Conservation (phyloP, 2,329 filamentous ascomycete species). For the Dactylonectria macrodidyma region DNA sequence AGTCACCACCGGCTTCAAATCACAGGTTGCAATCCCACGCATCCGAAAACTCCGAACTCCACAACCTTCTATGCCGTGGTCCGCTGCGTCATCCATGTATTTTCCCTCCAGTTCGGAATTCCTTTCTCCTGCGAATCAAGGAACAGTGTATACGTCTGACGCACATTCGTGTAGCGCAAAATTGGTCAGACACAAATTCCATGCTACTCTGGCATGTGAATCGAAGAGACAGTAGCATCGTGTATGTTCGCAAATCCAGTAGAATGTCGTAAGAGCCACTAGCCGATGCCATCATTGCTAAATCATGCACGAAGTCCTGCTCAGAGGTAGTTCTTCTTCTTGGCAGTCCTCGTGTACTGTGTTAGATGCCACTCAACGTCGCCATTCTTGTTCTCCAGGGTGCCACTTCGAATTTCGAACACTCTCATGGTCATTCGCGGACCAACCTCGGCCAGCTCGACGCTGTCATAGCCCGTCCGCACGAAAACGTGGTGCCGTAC, state of each 20-base stretch:
- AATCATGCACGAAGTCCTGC: background rate
- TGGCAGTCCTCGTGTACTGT: conserved; percentile 92
- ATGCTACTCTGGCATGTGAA: background rate
- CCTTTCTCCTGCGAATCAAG: conserved; percentile 7
- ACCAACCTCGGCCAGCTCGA: conserved; percentile 91
- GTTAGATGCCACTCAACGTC: conserved; percentile 98
- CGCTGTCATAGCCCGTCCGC: conserved; percentile 88
- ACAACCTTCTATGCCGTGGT: conserved; percentile 22
- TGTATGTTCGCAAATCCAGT: background rate
- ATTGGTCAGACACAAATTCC: background rate
- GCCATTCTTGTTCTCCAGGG: conserved; percentile 93
- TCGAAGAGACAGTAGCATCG: background rate
- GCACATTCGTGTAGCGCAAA: background rate
- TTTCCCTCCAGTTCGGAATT: background rate
- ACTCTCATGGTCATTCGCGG: conserved; percentile 97
- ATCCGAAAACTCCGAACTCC: conserved; percentile 46
- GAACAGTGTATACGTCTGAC: background rate
- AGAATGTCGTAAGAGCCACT: background rate
- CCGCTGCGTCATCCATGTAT: conserved; percentile 9
- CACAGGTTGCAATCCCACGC: conserved; percentile 16
- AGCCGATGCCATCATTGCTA: background rate
- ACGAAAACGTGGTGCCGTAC: conserved; percentile 90
- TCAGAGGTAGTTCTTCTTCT: conserved; percentile 96
- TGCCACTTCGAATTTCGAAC: conserved; percentile 93
- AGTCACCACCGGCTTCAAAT: conserved; percentile 22